Conservation (phyloP, 2,329 filamentous ascomycete species). For the Botryosphaeria agaves region DNA sequence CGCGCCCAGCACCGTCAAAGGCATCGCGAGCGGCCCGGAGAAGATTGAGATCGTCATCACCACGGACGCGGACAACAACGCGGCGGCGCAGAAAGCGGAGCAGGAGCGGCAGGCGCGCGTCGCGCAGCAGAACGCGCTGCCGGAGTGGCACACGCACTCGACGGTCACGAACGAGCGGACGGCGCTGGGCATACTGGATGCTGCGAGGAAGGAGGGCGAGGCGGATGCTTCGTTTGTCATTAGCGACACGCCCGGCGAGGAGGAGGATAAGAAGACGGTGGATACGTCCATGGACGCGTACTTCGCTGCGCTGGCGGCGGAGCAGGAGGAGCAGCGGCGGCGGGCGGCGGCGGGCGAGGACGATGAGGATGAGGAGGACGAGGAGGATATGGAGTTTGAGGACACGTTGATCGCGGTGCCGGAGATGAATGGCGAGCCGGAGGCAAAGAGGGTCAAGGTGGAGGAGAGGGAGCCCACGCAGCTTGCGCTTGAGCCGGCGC, state of each 20-base stretch:
- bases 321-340: conserved; percentile 29
- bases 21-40: conserved; percentile 47
- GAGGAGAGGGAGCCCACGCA: neutral
- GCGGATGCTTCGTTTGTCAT: conserved; percentile 15
- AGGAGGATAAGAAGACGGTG: conserved; percentile 31
- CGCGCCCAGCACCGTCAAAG: conserved; percentile 51
- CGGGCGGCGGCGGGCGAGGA: conserved; percentile 29
- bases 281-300: conserved; percentile 46
- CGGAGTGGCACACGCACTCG: conserved; percentile 54
- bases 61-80: conserved; percentile 45
- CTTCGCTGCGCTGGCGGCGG: conserved; percentile 47
- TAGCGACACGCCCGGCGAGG: conserved; percentile 22
- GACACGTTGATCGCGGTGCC: conserved; percentile 14
- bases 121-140: conserved; percentile 51
- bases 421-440: neutral
- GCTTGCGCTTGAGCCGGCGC: neutral
- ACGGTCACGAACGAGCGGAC: conserved; percentile 46
- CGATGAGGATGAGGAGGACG: conserved; percentile 32
- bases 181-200: conserved; percentile 16
- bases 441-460: neutral
- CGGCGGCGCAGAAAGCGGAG: conserved; percentile 49
- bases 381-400: conserved; percentile 30
- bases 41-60: conserved; percentile 55
- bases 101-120: conserved; percentile 48
- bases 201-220: conserved; percentile 20